phyloP scores from a whole-genome alignment of 176 grass and related monocot species.

The Urochloa ruziziensis region DNA sequence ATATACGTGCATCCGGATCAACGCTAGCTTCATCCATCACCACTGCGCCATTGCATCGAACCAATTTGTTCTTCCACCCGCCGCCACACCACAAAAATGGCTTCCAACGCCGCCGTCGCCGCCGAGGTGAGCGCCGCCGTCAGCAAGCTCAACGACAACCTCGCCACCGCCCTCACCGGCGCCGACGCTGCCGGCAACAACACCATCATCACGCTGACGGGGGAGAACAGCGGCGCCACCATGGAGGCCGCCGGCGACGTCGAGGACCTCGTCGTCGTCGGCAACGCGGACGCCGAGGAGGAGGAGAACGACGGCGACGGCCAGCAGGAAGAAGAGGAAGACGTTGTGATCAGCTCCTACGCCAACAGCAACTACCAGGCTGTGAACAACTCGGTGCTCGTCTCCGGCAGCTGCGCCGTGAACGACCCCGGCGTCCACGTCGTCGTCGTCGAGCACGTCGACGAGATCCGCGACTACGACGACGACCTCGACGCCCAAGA shows the following conservation, averaged over 20 bases:
- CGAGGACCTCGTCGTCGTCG: conserved; percentile 49
- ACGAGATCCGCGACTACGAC: conserved; percentile 30
- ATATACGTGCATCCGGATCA: conserved; percentile 1
- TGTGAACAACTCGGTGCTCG: conserved; percentile 88
- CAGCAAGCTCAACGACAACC: conserved; percentile 60
- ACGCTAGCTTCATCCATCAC: background rate
- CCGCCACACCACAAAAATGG: background rate
- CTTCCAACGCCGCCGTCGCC: conserved; percentile 17
- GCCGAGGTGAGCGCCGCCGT: conserved; percentile 41
- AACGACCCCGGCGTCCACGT: conserved; percentile 78
- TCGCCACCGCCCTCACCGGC: conserved; percentile 28
- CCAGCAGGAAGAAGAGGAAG: background rate
- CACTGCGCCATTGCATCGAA: background rate
- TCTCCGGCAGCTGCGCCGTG: conserved; percentile 62
- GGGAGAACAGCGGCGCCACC: conserved; percentile 66
- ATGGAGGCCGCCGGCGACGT: conserved; percentile 39
- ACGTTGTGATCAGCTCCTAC: conserved; percentile 49
- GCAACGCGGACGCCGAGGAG: conserved; percentile 13
- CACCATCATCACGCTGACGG: conserved; percentile 60
- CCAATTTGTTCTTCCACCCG: background rate
- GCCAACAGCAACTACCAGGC: conserved; percentile 98
- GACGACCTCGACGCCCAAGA: conserved; percentile 14
- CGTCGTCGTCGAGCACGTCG: conserved; percentile 51
- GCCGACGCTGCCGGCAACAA: background rate
- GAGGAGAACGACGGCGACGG: background rate